phyloP scores from a whole-genome alignment of 768 basidiomycete genomes.

The Lentinula lateritia region DNA sequence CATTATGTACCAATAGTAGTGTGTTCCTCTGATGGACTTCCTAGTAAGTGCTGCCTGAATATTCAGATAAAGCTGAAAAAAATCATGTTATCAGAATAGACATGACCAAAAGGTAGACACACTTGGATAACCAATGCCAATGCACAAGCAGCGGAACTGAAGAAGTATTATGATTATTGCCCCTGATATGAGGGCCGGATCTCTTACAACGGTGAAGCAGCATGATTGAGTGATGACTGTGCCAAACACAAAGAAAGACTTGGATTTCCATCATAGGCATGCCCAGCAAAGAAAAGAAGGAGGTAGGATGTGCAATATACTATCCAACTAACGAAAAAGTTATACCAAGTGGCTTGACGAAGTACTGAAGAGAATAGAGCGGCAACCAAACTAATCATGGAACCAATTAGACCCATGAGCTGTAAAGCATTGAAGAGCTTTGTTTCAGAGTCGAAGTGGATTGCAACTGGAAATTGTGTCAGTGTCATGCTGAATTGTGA shows the following conservation, averaged over 20 bases:
- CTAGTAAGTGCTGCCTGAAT: background rate
- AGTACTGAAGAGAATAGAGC: slow-evolving; percentile 21
- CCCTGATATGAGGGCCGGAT: too few relatives aligned
- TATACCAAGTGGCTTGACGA: slow-evolving; percentile 28
- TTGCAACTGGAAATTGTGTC: background rate
- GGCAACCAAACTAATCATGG: slow-evolving; percentile 18
- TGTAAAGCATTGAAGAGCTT: slow-evolving; percentile 23
- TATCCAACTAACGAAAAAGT: slow-evolving; percentile 30
- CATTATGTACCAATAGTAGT: background rate
- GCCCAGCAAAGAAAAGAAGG: slow-evolving; percentile 27
- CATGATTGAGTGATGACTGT: slow-evolving; percentile 28
- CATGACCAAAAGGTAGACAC: background rate
- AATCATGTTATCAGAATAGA: background rate
- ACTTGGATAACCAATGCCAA: slow-evolving; percentile 3
- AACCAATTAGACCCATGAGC: slow-evolving; percentile 21
- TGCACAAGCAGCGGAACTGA: background rate
- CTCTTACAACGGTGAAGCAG: slow-evolving; percentile 27
- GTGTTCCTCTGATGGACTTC: background rate
- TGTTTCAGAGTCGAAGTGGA: background rate
- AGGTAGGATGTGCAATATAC: slow-evolving; percentile 28
- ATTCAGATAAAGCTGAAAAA: background rate
- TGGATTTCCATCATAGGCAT: slow-evolving; percentile 18
- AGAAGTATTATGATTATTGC: background rate
- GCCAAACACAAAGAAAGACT: slow-evolving; percentile 19
- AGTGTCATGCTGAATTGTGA: background rate